Conservation (phyloP, 208 protist species). For the Trypanosoma avium region DNA sequence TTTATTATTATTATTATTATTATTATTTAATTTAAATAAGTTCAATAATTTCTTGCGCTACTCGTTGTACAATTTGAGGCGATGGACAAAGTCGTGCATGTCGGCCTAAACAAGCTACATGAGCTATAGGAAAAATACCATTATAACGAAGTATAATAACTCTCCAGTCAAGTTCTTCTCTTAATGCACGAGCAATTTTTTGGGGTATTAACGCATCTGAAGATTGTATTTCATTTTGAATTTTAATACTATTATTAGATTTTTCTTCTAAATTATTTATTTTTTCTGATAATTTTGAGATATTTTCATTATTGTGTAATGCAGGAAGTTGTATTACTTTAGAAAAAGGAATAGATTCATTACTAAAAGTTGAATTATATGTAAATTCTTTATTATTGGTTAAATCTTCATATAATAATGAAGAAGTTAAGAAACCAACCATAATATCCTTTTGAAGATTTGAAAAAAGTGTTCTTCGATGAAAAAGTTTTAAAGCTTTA, state of each 20-base stretch:
- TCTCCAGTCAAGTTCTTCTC: conserved; percentile 50
- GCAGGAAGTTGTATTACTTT: conserved; percentile 38
- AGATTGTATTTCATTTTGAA: background rate
- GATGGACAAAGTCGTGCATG: conserved; percentile 31
- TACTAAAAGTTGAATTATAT: conserved; percentile 49
- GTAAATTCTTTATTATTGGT: conserved; percentile 14
- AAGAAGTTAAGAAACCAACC: conserved; percentile 64
- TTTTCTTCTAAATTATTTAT: background rate
- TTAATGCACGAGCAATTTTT: conserved; percentile 45
- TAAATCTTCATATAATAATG: conserved; percentile 51
- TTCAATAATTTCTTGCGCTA: conserved; percentile 48
- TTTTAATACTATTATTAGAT: background rate
- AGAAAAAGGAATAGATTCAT: conserved; percentile 38
- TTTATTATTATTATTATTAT: background rate
- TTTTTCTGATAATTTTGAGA: background rate
- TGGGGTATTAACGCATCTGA: conserved; percentile 19
- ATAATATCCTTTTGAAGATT: conserved; percentile 74
- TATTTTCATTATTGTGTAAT: background rate
- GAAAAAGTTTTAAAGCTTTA: conserved; percentile 45
- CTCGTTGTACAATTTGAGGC: conserved; percentile 40
- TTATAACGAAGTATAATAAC: conserved; percentile 53
- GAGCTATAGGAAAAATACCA: conserved; percentile 41
- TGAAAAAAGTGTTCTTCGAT: conserved; percentile 59
- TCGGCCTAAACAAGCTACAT: conserved; percentile 56
- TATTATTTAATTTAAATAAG: conserved; percentile 23